Base-by-base conservation (phyloP, 208 protist genomes). In the Wallacemonas sp. region DNA sequence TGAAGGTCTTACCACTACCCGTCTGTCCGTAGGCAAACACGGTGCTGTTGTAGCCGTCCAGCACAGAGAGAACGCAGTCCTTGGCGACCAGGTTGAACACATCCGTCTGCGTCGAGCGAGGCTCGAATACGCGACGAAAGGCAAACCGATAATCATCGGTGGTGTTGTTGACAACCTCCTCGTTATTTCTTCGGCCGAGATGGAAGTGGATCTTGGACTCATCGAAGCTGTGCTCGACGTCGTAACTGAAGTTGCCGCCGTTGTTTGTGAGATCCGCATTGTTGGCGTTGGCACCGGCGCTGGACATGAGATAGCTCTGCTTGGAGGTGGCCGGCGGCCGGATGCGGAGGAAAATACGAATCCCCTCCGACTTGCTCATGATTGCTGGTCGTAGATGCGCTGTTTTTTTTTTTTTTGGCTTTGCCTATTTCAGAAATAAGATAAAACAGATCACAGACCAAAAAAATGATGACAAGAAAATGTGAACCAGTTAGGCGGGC, bases 1-100 rank as follows among this genome's bases (percentile, higher is more conserved):
- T 95, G 74, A 84, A 93, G 38, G 92, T 97, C 72, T 97, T 97
- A 28, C 92, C 92, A 73, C 83, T 92, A 42, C 92, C 92, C 0
- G 92, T 97, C 52, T 97, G 92, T 1, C 92, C 92, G 62, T 97
- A 97, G 39, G 92, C 91, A 68, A 97, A 93, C 14, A 97, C 68
- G 22, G 92, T 97, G 59, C 87, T 89, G 79, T 97, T 96, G 70
- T 87, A 80, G 29, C 92, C 92, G 29, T 91, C 81, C 29, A 97
- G 70, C 32, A 81, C 85, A 14, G 86, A 76, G 25, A 79, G 32
- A 45, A 97, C 85, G 50, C 91, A 87, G 36, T 94, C 90, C 61
- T 94, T 86, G n/a, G 86, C 87, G 1, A 93, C 84, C 18, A 54
- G 77, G 62, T 87, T 87, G 65, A 95, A 97, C 14, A 97, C 84